Evolutionary conservation across 2,329 filamentous ascomycete species (phyloP), one percentile per base, ranked within the genome.

Genomic region (Apiospora koreana): DNA sequence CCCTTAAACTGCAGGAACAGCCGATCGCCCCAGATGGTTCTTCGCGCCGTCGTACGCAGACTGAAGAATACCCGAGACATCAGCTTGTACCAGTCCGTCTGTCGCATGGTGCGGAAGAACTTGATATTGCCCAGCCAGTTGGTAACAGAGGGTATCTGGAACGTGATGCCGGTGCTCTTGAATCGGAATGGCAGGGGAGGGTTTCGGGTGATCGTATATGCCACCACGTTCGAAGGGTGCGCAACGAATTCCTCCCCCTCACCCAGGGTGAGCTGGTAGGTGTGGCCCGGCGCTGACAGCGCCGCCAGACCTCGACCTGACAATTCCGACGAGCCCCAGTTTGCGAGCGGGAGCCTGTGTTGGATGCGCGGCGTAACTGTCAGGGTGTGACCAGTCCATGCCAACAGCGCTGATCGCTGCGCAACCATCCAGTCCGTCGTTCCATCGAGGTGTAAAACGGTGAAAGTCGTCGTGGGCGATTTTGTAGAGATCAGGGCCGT

Each of bases 361-460:
- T 94, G 95, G 74, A 97, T 86, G 65, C 90, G 91, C 2, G 95
- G 94, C 45, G 90, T 91, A 62, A 96, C 87, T 21, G 86, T 86
- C 69, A 99, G 86, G 0, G 94, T 94, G 79, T 97, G 93, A 38
- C 96, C 96, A 0, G 95, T 97, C 96, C 96, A 99, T 69, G 96
- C 96, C n/a, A 98, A 86, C 68, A 99, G 86, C 1, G 94, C 94
- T 74, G 93, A 92, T 72, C 94, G 89, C 80, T 98, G 95, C 8
- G 94, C 89, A 10, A 99, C 85, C 86, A 97, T 93, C 95, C 96
- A 99, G 83, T 99, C 96, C 70, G 94, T 91, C 5, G 94, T 94
- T 70, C 96, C 96, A 83, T 99, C 94, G 67, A 99, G 89, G 79
- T 95, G 93, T 35, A 99, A 87, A 9, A 97, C 90, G 16, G 93